A percentile compares a stretch with the other conserved stretches of the same genome.
Conservation (phyloP, 2,329 filamentous ascomycete genomes). For the Fusarium multiceps region DNA sequence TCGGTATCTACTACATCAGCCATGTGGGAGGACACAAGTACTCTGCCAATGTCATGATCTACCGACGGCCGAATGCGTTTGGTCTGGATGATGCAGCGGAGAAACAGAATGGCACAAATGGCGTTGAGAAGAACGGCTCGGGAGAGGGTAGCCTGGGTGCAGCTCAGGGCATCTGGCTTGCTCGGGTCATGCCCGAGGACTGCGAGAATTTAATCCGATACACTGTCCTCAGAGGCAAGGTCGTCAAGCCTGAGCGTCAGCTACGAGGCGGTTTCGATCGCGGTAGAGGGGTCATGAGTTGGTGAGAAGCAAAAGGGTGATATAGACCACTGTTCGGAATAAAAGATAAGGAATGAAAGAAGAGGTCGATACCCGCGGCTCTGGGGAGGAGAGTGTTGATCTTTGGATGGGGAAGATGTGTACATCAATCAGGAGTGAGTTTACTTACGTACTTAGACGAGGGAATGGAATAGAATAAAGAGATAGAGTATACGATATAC, state of each 20-base stretch:
- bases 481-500: conserved; percentile 17
- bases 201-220: conserved; percentile 92
- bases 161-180: conserved; percentile 92
- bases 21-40: conserved; percentile 98
- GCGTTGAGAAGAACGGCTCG: conserved; percentile 37
- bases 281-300: conserved; percentile 82
- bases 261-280: conserved; percentile 92
- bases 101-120: conserved; percentile 46
- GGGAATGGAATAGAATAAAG: not conserved
- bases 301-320: conserved; percentile 65
- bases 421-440: conserved; percentile 7
- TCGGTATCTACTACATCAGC: conserved; percentile 95
- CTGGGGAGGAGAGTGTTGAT: not conserved
- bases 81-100: conserved; percentile 58
- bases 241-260: conserved; percentile 89
- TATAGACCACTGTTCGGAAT: not conserved
- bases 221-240: conserved; percentile 91
- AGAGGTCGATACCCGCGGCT: conserved; percentile 10
- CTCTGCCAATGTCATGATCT: conserved; percentile 92
- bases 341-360: not conserved
- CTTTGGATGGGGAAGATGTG: not conserved
- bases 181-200: conserved; percentile 84
- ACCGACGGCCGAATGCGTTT: conserved; percentile 73
- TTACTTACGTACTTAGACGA: not conserved
- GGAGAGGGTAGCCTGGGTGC: conserved; percentile 66